These are phyloP conservation scores for Ceratocystis albifundus DNA, from an alignment of 2,329 filamentous ascomycete genomes.

Conservation along the genomic window DNA sequence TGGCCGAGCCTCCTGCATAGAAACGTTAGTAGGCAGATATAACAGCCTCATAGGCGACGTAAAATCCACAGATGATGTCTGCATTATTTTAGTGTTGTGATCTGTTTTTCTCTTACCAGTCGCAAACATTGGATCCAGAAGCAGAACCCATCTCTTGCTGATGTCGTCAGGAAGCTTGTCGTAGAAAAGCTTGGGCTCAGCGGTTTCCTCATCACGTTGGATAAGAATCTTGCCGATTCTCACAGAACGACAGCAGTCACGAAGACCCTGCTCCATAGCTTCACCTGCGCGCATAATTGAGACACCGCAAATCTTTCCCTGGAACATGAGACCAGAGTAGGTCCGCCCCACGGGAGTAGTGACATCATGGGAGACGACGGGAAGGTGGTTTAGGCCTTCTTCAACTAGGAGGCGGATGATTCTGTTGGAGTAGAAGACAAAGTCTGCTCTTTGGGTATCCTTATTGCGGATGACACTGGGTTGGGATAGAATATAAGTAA, in stretches of 20 bases:
- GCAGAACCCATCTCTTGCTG: constrained; percentile 77
- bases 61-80: neutral
- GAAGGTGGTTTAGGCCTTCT: constrained; percentile 92
- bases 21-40: constrained; percentile 11
- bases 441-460: constrained; percentile 81
- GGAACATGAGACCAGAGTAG: constrained; percentile 86
- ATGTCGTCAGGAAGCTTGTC: constrained; percentile 96
- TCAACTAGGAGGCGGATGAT: constrained; percentile 95
- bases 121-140: constrained; percentile 98
- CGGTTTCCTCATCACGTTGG: constrained; percentile 90
- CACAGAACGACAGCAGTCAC: constrained; percentile 95
- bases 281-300: constrained; percentile 98
- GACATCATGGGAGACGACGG: constrained; percentile 76
- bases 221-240: constrained; percentile 98
- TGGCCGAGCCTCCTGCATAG: constrained; percentile 70
- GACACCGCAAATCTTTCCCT: constrained; percentile 96
- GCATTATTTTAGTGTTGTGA: neutral
- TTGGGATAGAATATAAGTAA: neutral
- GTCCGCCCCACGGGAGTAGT: constrained; percentile 80
- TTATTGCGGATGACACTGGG: constrained; percentile 86
- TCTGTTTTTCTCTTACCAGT: constrained; percentile 50
- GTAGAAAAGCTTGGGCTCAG: constrained; percentile 86
- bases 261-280: constrained; percentile 92
- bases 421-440: constrained; percentile 98
- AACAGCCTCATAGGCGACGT: neutral